Conservation (phyloP, 306 rosid genomes). For the Lathyrus aphaca region DNA sequence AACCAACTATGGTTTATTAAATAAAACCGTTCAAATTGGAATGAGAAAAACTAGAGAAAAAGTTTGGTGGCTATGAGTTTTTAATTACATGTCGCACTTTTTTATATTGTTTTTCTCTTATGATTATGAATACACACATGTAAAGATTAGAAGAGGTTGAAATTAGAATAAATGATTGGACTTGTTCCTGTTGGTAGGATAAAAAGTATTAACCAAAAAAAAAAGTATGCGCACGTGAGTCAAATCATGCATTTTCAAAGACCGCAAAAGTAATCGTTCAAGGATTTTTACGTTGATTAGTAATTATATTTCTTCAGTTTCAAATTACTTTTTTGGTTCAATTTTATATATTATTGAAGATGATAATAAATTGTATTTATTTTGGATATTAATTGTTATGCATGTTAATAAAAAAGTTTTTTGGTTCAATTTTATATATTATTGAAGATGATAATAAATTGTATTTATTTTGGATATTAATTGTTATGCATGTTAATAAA, state of each 20-base stretch:
- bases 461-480: no score
- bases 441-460: no score
- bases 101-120: background rate
- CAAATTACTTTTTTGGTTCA: no score
- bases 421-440: no score
- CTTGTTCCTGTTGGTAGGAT: background rate
- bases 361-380: no score
- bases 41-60: constrained; percentile 8
- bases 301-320: no score
- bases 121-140: background rate
- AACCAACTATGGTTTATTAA: constrained; percentile 7
- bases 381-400: no score
- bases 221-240: constrained; percentile 3
- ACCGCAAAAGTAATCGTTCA: background rate
- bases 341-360: no score
- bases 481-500: no score
- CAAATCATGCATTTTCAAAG: background rate
- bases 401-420: no score
- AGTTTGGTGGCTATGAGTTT: background rate
- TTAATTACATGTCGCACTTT: background rate
- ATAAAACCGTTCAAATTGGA: constrained; percentile 10
- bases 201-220: background rate
- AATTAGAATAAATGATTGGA: background rate
- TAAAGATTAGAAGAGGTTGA: background rate
- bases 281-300: background rate